These are phyloP conservation scores for Vachellia pachyceras DNA, from an alignment of 306 rosid genomes.

Conservation along the genomic window DNA sequence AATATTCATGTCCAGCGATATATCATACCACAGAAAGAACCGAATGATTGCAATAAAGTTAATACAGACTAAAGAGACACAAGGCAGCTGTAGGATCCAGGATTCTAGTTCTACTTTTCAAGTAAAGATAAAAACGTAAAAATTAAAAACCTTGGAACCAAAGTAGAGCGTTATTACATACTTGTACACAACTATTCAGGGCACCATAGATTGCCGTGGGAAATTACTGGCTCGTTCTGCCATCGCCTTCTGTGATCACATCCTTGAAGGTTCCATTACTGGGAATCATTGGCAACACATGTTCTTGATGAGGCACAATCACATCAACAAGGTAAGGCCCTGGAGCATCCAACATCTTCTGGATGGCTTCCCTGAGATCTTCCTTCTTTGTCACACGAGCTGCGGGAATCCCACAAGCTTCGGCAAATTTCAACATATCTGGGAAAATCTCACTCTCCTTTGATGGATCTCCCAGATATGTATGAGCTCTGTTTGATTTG, in stretches of 20 bases:
- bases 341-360: constrained; percentile 82
- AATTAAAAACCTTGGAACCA: background rate
- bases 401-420: constrained; percentile 78
- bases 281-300: constrained; percentile 95
- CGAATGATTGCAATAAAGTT: background rate
- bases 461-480: constrained; percentile 78
- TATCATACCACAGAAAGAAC: too few species aligned
- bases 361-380: constrained; percentile 70
- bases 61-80: constrained; percentile 11
- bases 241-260: constrained; percentile 88
- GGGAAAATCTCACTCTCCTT: constrained; percentile 74
- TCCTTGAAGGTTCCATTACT: constrained; percentile 91
- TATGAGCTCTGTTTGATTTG: constrained; percentile 81
- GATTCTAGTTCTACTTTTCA: background rate
- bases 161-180: background rate
- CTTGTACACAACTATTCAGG: constrained; percentile 34
- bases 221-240: constrained; percentile 61
- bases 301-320: constrained; percentile 92
- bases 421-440: constrained; percentile 83
- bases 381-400: constrained; percentile 70
- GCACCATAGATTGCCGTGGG: background rate
- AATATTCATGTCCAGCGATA: too few species aligned
- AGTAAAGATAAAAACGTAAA: background rate
- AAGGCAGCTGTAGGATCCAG: background rate
- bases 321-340: constrained; percentile 94